Evolutionary conservation across 2,329 filamentous ascomycete species (phyloP).

Genomic region (Diplodia sapinea): DNA sequence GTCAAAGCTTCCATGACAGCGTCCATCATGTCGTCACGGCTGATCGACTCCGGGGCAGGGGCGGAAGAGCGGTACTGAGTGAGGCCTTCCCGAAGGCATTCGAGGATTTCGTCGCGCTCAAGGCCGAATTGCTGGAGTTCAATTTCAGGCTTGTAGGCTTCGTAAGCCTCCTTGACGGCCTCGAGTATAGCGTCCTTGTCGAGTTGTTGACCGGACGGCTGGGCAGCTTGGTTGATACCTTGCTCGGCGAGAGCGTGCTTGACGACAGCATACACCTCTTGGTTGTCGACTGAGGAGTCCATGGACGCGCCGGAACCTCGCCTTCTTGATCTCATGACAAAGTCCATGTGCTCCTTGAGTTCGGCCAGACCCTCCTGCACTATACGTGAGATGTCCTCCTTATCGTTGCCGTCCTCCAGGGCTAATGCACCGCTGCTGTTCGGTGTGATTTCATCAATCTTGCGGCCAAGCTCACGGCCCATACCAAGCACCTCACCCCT

Average conservation of each 20-base stretch:
- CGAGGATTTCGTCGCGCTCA: conserved; percentile 86
- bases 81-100: conserved; percentile 84
- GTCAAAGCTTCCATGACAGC: conserved; percentile 87
- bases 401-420: conserved; percentile 51
- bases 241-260: conserved; percentile 72
- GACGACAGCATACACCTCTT: conserved; percentile 85
- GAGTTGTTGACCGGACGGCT: conserved; percentile 39
- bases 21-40: conserved; percentile 81
- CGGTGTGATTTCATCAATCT: conserved; percentile 73
- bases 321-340: conserved; percentile 76
- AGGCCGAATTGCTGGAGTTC: conserved; percentile 88
- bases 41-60: conserved; percentile 58
- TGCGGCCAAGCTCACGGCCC: conserved; percentile 86
- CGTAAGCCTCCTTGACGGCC: conserved; percentile 88
- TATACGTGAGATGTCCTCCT: conserved; percentile 75
- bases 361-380: conserved; percentile 81
- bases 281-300: conserved; percentile 73
- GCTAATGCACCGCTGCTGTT: conserved; percentile 50
- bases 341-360: conserved; percentile 82
- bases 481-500: conserved; percentile 92
- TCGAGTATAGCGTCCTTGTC: conserved; percentile 83
- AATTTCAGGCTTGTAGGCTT: conserved; percentile 92
- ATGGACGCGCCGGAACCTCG: conserved; percentile 67
- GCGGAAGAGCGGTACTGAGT: conserved; percentile 69
- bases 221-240: conserved; percentile 53